Conservation (phyloP, 257 asterid genomes). For the Haberlea rhodopensis region DNA sequence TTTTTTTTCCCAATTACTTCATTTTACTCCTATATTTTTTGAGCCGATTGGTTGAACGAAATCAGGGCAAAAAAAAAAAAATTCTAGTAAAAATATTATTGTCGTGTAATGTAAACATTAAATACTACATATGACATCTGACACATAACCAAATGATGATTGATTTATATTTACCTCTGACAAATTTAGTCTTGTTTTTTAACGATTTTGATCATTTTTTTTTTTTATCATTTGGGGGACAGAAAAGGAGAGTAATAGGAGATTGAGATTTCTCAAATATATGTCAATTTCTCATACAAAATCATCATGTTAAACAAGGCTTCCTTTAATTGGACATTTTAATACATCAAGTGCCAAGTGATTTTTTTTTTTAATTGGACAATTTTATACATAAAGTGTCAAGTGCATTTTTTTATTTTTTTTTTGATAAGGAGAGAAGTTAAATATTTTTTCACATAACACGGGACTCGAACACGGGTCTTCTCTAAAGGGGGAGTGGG, state of each 20-base stretch:
- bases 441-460: too few relatives aligned
- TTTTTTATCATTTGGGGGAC: too few relatives aligned
- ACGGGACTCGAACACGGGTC: too few relatives aligned
- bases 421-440: too few relatives aligned
- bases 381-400: too few relatives aligned
- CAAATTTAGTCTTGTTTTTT: not conserved
- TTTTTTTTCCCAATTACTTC: not conserved
- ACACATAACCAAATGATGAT: not conserved
- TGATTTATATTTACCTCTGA: not conserved
- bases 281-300: not conserved
- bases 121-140: not conserved
- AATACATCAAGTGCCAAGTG: too few relatives aligned
- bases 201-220: not conserved
- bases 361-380: too few relatives aligned
- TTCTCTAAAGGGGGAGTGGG: too few relatives aligned
- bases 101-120: not conserved
- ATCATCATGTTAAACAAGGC: not conserved
- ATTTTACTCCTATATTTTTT: not conserved
- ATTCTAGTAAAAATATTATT: too few relatives aligned
- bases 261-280: not conserved
- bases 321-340: not conserved
- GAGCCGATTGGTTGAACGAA: not conserved
- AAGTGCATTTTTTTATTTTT: too few relatives aligned
- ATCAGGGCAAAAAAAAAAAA: too few relatives aligned
- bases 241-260: not conserved